A percentile compares a stretch with the other conserved stretches of the same genome.
Conservation (phyloP, 371 early-diverging fungal species). For the Haplosporangium sp. region DNA sequence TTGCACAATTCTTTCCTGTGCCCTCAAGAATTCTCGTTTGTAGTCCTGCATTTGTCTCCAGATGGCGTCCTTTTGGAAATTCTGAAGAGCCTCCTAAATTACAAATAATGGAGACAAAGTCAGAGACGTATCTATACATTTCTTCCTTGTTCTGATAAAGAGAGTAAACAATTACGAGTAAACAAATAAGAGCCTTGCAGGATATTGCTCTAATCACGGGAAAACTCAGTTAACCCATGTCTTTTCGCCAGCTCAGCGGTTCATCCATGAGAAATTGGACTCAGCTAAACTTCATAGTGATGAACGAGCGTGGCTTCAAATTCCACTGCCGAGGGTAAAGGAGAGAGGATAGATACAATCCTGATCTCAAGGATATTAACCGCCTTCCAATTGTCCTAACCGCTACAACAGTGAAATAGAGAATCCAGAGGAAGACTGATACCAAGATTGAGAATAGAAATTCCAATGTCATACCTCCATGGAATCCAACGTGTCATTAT, state of each 20-base stretch:
- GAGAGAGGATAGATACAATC: slow-evolving; percentile 1
- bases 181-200: slow-evolving; percentile 1
- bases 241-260: neutral
- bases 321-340: slow-evolving; percentile 5
- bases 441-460: neutral
- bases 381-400: slow-evolving; percentile 6
- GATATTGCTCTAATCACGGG: slow-evolving; percentile 1
- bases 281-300: slow-evolving; percentile 1
- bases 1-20: slow-evolving; percentile 53
- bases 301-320: neutral
- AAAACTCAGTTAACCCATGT: slow-evolving; percentile 1
- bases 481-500: slow-evolving; percentile 23
- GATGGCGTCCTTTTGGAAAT: slow-evolving; percentile 86
- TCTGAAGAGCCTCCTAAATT: slow-evolving; percentile 35
- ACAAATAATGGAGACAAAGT: slow-evolving; percentile 1
- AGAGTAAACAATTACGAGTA: neutral
- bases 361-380: neutral
- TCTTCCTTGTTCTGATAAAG: neutral
- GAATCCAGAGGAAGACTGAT: neutral
- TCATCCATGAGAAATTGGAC: neutral
- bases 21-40: slow-evolving; percentile 68
- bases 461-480: slow-evolving; percentile 25
- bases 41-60: slow-evolving; percentile 87
- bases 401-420: neutral
- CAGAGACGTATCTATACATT: neutral